Conservation (phyloP, 1,284 basidiomycete species). For the Apiotrichum porosum region DNA sequence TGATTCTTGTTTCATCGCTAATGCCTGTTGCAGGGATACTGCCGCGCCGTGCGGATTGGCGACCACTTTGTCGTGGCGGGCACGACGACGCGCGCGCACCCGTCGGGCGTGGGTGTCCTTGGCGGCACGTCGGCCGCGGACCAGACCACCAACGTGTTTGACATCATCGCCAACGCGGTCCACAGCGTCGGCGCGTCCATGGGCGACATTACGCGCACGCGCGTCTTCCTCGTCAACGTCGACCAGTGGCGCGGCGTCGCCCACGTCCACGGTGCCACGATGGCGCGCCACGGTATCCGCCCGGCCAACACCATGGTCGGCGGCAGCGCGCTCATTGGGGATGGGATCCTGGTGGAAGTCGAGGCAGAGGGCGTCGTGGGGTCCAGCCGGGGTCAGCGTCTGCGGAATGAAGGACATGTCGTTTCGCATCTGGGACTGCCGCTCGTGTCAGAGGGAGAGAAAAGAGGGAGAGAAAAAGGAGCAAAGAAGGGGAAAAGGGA, state of each 20-base stretch:
- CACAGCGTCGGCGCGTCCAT: constrained; percentile 13
- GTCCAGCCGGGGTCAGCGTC: too few relatives aligned
- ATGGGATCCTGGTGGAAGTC: constrained; percentile 16
- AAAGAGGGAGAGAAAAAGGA: too few relatives aligned
- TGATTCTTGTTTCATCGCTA: too few relatives aligned
- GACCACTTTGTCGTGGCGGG: constrained; percentile 6
- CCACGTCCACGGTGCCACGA: constrained; percentile 13
- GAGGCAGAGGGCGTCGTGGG: constrained; percentile 17
- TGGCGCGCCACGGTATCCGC: constrained; percentile 11
- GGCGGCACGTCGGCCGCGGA: constrained; percentile 6
- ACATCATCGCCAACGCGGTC: constrained; percentile 15
- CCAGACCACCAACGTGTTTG: constrained; percentile 18
- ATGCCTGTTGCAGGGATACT: constrained; percentile 12
- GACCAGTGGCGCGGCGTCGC: constrained; percentile 14
- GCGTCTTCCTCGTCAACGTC: constrained; percentile 11
- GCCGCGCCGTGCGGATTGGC: constrained; percentile 7
- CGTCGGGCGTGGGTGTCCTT: constrained; percentile 3
- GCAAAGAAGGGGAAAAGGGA: too few relatives aligned
- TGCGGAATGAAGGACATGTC: too few relatives aligned
- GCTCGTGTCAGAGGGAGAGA: too few relatives aligned
- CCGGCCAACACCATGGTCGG: constrained; percentile 21
- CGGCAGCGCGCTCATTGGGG: constrained; percentile 11
- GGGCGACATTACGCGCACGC: constrained; percentile 18
- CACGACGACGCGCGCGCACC: constrained; percentile 11
- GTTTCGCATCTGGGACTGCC: too few relatives aligned